phyloP scores from a whole-genome alignment of 108 stramenopile species.

The Discostella stelligeroides region DNA sequence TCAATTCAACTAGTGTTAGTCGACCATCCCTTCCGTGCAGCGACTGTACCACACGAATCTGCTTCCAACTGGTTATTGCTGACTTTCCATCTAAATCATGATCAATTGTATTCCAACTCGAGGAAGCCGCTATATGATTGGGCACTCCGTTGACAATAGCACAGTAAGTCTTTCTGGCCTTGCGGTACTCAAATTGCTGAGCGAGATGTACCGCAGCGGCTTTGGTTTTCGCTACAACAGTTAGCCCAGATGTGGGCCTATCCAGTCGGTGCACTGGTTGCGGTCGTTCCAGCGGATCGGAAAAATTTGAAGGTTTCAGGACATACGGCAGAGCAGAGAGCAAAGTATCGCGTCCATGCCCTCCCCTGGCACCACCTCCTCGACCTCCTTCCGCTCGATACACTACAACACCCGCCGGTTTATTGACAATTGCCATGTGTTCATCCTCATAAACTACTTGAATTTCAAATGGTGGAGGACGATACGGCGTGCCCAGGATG shows the following conservation, averaged over 20 bases:
- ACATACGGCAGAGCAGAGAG: slow-evolving; percentile 52
- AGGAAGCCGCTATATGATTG: background rate
- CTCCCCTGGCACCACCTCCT: slow-evolving; percentile 36
- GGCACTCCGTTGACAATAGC: slow-evolving; percentile 54
- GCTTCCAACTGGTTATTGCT: slow-evolving; percentile 47
- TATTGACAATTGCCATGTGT: slow-evolving; percentile 65
- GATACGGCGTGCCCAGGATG: slow-evolving; percentile 27
- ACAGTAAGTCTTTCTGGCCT: slow-evolving; percentile 52
- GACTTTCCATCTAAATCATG: slow-evolving; percentile 40
- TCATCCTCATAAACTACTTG: slow-evolving; percentile 88
- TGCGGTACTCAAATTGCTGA: slow-evolving; percentile 57
- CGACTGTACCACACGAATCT: slow-evolving; percentile 23
- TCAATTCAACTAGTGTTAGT: slow-evolving; percentile 49
- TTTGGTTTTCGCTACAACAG: slow-evolving; percentile 63
- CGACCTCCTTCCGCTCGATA: slow-evolving; percentile 43
- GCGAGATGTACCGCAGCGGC: slow-evolving; percentile 38
- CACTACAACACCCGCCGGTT: slow-evolving; percentile 55
- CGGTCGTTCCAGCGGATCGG: slow-evolving; percentile 45
- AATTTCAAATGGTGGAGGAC: slow-evolving; percentile 62
- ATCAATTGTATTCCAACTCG: slow-evolving; percentile 43
- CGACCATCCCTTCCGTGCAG: slow-evolving; percentile 31
- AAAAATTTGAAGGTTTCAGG: slow-evolving; percentile 31
- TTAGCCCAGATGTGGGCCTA: slow-evolving; percentile 57
- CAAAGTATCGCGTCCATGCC: slow-evolving; percentile 49
- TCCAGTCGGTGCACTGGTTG: slow-evolving; percentile 65